Base-by-base conservation (phyloP, 768 basidiomycete genomes). In the Russula lepida region DNA sequence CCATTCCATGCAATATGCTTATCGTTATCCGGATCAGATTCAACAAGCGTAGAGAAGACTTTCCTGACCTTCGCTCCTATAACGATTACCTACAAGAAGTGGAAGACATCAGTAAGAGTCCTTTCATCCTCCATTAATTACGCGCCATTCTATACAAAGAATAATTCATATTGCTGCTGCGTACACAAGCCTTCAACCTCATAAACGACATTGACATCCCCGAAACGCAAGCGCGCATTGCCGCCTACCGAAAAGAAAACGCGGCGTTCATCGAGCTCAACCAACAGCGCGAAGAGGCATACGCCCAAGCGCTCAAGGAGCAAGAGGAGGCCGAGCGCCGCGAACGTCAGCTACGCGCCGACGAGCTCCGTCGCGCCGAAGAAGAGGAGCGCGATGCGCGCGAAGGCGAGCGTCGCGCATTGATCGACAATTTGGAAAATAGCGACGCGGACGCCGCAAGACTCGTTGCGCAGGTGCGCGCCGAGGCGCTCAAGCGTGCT, bases 71-170 rank as follows among this genome's bases (percentile, higher is more conserved):
- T 44, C 79, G 82, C 12, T 78, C 82, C 17, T 98, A 95, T 73
- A 97, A 99, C 68, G 89, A 98, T 70, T 98, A 98, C 70, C 81
- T 99, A 12, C 94, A 99, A 73, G 85, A 92, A 71, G 93, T 95
- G 2, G 95, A 99, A 74, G 92, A 97, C 68, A 87, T 98, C 66
- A 83, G 86, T 85, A 64, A 70, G 84, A 9, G 17, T 44, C 35
- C 49, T 62, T 25, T 58, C 30, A 25, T 15, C 33, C 1, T 15
- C 32, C 9, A 23, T 49, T 61, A 15, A 6, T 8, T n/a, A 30
- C 54, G 4, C 15, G 3, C 52, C 23, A 4, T 30, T 32, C 4
- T 15, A 4, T n/a, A 43, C 41, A n/a, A 21, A 39, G 5, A n/a
- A 28, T 3, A 35, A 35, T 25, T 3, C 35, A 12, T 56, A 35